Evolutionary conservation across 257 asterid genomes (phyloP).

Genomic region (Jacaranda mimosifolia): DNA sequence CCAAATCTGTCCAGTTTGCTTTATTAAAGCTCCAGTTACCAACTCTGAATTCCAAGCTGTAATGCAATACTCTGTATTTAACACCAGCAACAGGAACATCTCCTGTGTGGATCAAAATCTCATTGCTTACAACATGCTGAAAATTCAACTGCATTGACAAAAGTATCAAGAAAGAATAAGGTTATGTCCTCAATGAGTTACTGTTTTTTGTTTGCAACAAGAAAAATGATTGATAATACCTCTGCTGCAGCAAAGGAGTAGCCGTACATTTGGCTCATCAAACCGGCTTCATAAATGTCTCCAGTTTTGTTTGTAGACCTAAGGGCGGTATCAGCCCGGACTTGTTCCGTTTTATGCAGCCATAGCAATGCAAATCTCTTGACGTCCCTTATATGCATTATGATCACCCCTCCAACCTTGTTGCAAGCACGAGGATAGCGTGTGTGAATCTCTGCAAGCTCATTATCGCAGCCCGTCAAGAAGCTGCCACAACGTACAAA

Average conservation of each 20-base stretch:
- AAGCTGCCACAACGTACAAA: conserved; percentile 53
- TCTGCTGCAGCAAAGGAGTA: conserved; percentile 98
- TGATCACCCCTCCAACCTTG: conserved; percentile 97
- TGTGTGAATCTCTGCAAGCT: conserved; percentile 89
- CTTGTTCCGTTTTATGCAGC: conserved; percentile 98
- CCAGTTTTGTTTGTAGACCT: conserved; percentile 93
- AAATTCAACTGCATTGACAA: conserved; percentile 68
- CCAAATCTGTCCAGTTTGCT: conserved; percentile 83
- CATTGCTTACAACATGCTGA: conserved; percentile 70
- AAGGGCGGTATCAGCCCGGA: conserved; percentile 84
- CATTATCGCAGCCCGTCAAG: conserved; percentile 95
- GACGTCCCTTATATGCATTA: conserved; percentile 86
- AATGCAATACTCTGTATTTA: conserved; percentile 83
- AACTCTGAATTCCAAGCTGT: conserved; percentile 80
- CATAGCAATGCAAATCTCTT: conserved; percentile 80
- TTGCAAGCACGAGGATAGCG: conserved; percentile 82
- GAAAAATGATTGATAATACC: conserved; percentile 49
- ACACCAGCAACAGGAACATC: conserved; percentile 75
- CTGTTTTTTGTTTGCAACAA: too few species aligned
- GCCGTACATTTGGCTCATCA: conserved; percentile 99
- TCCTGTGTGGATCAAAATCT: conserved; percentile 91
- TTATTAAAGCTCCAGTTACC: conserved; percentile 94
- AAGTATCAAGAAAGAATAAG: conserved; percentile 2
- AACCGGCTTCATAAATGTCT: conserved; percentile 91
- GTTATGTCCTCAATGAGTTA: background rate